Evolutionary conservation across 2,329 filamentous ascomycete species (phyloP).

Genomic region (Sarocladium strictum): DNA sequence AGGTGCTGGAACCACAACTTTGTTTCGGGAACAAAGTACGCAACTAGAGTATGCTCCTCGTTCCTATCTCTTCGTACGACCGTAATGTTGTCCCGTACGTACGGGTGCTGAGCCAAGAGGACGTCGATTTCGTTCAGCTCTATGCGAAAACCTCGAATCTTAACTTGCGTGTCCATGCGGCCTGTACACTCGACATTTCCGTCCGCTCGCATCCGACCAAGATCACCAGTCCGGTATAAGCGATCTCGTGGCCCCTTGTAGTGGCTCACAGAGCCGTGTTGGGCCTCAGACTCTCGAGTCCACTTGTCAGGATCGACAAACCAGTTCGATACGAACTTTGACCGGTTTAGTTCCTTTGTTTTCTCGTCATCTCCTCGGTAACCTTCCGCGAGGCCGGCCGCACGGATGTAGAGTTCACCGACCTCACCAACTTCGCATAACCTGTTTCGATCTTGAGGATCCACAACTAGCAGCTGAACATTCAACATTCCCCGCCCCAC

Average conservation of each 20-base stretch:
- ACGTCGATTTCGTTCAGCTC: slow-evolving; percentile 91
- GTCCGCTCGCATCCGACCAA: slow-evolving; percentile 45
- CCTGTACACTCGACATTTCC: slow-evolving; percentile 75
- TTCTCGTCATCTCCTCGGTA: slow-evolving; percentile 58
- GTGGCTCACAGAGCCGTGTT: no score
- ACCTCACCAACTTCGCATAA: slow-evolving; percentile 76
- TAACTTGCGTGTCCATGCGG: slow-evolving; percentile 82
- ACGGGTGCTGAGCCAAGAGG: slow-evolving; percentile 65
- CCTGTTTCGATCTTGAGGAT: slow-evolving; percentile 58
- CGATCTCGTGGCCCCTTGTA: slow-evolving; percentile 81
- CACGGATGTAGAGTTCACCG: slow-evolving; percentile 78
- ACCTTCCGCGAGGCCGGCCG: slow-evolving; percentile 76
- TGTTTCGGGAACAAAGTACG: slow-evolving; percentile 81
- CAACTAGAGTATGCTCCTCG: slow-evolving; percentile 74
- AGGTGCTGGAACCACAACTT: slow-evolving; percentile 66
- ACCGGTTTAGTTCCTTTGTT: slow-evolving; percentile 43
- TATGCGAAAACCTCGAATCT: slow-evolving; percentile 92
- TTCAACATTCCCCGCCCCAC: slow-evolving; percentile 82
- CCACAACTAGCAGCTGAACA: slow-evolving; percentile 81
- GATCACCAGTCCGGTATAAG: slow-evolving; percentile 80
- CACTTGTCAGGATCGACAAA: slow-evolving; percentile 71
- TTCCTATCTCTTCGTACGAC: slow-evolving; percentile 49
- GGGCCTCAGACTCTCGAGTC: slow-evolving; percentile 56
- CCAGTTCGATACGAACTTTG: slow-evolving; percentile 80
- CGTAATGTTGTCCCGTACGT: slow-evolving; percentile 81